These are phyloP conservation scores for Zygosaccharomyces bisporus DNA, from an alignment of 805 yeast genomes.

Conservation along the genomic window DNA sequence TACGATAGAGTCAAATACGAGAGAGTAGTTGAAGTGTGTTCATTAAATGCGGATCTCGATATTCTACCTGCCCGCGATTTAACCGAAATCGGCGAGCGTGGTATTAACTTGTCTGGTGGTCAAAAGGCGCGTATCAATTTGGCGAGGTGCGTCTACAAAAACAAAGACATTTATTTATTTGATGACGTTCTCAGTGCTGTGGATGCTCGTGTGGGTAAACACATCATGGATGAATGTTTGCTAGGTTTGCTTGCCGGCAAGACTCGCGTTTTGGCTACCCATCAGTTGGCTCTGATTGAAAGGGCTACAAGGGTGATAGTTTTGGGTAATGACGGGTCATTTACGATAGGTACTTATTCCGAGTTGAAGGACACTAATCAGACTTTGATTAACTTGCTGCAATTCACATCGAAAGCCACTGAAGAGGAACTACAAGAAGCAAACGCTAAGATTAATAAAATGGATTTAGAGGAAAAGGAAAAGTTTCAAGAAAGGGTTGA, in stretches of 20 bases:
- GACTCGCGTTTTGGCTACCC: constrained; percentile 80
- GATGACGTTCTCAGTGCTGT: constrained; percentile 85
- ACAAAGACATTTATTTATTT: constrained; percentile 60
- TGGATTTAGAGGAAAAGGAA: constrained; percentile 10
- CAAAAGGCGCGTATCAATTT: constrained; percentile 78
- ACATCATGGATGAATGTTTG: constrained; percentile 67
- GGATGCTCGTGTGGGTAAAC: constrained; percentile 82
- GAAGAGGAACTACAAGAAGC: constrained; percentile 33
- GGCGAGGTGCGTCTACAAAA: constrained; percentile 75
- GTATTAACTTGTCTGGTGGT: constrained; percentile 84
- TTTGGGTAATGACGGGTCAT: constrained; percentile 57
- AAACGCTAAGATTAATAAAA: constrained; percentile 24
- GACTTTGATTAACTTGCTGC: constrained; percentile 50
- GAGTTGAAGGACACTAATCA: constrained; percentile 46
- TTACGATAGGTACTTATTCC: constrained; percentile 57
- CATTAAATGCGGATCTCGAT: constrained; percentile 60
- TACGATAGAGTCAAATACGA: constrained; percentile 50
- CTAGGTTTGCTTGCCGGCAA: constrained; percentile 51
- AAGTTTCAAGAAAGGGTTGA: constrained; percentile 3
- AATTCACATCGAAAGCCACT: constrained; percentile 40
- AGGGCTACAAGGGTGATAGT: constrained; percentile 68
- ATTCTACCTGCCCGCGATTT: constrained; percentile 69
- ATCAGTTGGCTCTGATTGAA: constrained; percentile 68
- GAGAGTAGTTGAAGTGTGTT: constrained; percentile 59
- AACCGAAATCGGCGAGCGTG: constrained; percentile 83